Conservation (phyloP, 257 asterid genomes). For the Petunia secreta region DNA sequence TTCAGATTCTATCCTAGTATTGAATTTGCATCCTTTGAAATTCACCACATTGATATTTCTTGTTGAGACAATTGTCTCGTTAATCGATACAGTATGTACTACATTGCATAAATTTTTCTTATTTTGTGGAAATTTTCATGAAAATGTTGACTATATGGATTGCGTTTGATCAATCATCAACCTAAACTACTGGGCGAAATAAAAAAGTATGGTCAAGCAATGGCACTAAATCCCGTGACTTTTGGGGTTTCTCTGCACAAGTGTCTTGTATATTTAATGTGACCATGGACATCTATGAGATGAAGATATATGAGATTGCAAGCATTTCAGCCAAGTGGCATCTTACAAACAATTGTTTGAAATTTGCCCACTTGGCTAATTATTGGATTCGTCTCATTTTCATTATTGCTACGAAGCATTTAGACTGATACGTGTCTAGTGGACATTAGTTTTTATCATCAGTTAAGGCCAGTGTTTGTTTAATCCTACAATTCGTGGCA, state of each 20-base stretch:
- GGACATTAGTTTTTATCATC: background rate
- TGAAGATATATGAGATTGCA: conserved; percentile 8
- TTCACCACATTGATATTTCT: background rate
- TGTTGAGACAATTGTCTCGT: background rate
- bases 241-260: background rate
- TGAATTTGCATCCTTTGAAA: background rate
- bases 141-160: background rate
- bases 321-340: conserved; percentile 1
- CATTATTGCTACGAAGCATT: background rate
- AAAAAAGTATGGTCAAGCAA: background rate
- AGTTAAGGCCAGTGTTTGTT: background rate
- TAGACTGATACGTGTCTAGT: background rate
- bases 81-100: background rate
- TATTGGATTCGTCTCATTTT: background rate
- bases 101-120: background rate
- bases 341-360: background rate
- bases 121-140: background rate
- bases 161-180: background rate
- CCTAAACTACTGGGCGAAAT: no score
- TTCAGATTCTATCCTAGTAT: background rate
- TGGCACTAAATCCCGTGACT: background rate
- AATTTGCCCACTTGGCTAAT: background rate
- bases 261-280: background rate
- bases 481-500: background rate
- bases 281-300: conserved; percentile 2